A percentile compares a stretch with the other conserved stretches of the same genome.
These are phyloP conservation scores for Dictyostelium citrinum DNA, from an alignment of 78 protist genomes.

Conservation along the genomic window DNA sequence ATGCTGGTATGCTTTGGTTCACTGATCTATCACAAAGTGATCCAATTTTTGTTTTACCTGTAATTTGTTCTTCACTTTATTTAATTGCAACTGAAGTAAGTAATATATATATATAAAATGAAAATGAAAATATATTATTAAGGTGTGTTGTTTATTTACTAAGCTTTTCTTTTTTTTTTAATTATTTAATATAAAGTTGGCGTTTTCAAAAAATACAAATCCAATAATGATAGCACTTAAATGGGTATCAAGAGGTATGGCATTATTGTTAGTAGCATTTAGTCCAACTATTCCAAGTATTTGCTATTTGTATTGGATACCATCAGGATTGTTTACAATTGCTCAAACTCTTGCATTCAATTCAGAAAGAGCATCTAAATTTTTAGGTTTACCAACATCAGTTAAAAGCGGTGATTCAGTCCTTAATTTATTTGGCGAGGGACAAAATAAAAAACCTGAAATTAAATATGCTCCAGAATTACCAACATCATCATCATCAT, in stretches of 20 bases:
- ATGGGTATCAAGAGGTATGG: conserved; percentile 52
- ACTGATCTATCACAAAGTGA: conserved; percentile 17
- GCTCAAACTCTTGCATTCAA: not conserved
- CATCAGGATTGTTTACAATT: conserved; percentile 48
- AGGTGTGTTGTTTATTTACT: not conserved
- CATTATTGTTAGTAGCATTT: conserved; percentile 21
- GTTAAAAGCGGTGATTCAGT: not conserved
- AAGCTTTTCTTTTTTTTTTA: not conserved
- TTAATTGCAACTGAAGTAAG: conserved; percentile 17
- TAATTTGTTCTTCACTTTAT: conserved; percentile 14
- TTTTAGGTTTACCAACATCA: conserved; percentile 11
- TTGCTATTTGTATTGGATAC: conserved; percentile 61
- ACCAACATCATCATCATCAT: not conserved
- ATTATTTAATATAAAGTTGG: not conserved
- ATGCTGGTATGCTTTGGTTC: conserved; percentile 60
- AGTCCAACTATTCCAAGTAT: conserved; percentile 36
- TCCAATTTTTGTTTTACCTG: conserved; percentile 24
- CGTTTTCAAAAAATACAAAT: not conserved
- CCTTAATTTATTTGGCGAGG: not conserved
- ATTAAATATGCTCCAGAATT: conserved; percentile 1
- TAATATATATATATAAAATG: not conserved
- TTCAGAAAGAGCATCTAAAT: not conserved
- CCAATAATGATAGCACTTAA: conserved; percentile 1
- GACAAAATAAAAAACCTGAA: not conserved
- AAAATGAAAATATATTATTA: not conserved